phyloP scores from a whole-genome alignment of 2,329 filamentous ascomycete genomes.

The Elsinoe ampelina region DNA sequence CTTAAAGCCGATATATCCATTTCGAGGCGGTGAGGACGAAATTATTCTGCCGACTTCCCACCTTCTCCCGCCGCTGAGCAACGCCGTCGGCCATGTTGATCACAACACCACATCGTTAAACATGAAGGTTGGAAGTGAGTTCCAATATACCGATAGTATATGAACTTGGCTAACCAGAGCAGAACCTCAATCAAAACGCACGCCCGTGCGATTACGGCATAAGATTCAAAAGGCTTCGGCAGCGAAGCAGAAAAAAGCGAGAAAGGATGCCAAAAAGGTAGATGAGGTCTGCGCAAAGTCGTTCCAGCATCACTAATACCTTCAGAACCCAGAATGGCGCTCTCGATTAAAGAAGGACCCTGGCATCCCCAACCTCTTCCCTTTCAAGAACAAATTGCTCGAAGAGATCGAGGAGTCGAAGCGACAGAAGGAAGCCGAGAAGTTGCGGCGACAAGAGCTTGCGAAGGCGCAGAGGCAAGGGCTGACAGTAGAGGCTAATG shows the following conservation, averaged over 20 bases:
- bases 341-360: conserved; percentile 95
- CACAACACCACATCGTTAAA: not conserved
- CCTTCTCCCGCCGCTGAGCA: too few species aligned
- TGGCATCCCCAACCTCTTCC: conserved; percentile 93
- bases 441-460: conserved; percentile 59
- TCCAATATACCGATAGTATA: too few species aligned
- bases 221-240: conserved; percentile 91
- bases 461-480: conserved; percentile 41
- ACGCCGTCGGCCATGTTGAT: too few species aligned
- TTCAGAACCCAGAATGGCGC: conserved; percentile 83
- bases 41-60: not conserved
- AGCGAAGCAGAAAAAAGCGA: conserved; percentile 82
- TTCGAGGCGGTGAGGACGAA: not conserved
- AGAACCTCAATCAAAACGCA: conserved; percentile 86
- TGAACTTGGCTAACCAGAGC: too few species aligned
- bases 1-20: not conserved
- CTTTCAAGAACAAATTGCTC: conserved; percentile 92
- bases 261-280: conserved; percentile 79
- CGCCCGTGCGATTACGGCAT: conserved; percentile 77
- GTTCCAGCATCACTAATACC: conserved; percentile 19
- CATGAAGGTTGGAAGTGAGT: conserved; percentile 13
- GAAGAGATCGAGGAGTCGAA: conserved; percentile 89
- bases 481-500: conserved; percentile 27
- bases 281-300: not conserved
- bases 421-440: conserved; percentile 70